Evolutionary conservation across 2,329 filamentous ascomycete species (phyloP).

Genomic region (Leptodontidium sp.): DNA sequence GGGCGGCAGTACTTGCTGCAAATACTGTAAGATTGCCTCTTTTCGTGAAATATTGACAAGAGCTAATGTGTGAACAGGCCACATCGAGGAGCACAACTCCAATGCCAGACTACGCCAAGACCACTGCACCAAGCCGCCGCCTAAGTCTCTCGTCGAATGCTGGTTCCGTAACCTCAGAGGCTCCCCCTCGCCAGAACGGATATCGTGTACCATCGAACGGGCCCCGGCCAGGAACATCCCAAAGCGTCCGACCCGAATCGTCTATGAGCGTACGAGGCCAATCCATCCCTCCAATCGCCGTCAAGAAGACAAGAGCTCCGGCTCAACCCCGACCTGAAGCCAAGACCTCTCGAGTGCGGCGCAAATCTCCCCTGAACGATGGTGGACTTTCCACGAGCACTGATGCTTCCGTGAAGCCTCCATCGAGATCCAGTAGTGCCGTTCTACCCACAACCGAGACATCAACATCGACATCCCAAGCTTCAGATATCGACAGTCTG

Average conservation of each 20-base stretch:
- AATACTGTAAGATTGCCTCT: conserved; percentile 51
- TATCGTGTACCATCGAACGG: conserved; percentile 44
- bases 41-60: background rate
- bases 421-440: conserved; percentile 21
- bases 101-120: conserved; percentile 44
- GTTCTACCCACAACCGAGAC: conserved; percentile 25
- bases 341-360: conserved; percentile 44
- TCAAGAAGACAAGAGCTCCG: conserved; percentile 67
- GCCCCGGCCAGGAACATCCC: conserved; percentile 52
- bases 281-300: conserved; percentile 51
- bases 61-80: conserved; percentile 35
- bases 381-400: background rate
- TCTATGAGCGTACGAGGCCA: conserved; percentile 52
- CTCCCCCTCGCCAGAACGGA: conserved; percentile 30
- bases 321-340: conserved; percentile 52
- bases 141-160: conserved; percentile 55
- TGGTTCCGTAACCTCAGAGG: conserved; percentile 43
- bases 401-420: background rate
- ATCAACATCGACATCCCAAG: conserved; percentile 18
- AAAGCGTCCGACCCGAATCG: conserved; percentile 53
- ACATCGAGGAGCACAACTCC: conserved; percentile 39
- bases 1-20: conserved; percentile 55
- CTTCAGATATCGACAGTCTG: conserved; percentile 59
- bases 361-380: conserved; percentile 42
- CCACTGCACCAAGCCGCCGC: conserved; percentile 47